Evolutionary conservation across 176 grass and related monocot species (phyloP), one percentile per base, ranked within the genome.

Genomic region (Ensete ventricosum): DNA sequence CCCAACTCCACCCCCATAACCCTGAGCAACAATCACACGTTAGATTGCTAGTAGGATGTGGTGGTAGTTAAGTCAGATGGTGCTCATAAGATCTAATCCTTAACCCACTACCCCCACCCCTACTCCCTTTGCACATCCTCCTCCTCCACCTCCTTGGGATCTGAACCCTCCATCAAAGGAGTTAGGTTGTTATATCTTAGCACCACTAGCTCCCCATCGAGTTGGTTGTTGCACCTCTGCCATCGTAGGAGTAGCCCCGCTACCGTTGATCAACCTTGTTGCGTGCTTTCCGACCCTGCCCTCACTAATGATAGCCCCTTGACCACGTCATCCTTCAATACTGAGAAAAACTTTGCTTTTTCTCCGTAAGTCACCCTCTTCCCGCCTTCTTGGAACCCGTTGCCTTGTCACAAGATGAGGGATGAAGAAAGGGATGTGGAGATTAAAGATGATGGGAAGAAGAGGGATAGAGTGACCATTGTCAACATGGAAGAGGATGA

Each of bases 1-100:
- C 86, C 89, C 8, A 88, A 81, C 19, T 81, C 77, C 7, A 81
- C 89, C 1, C 86, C 89, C 81, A 92, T 92, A 60, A 92, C 89
- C 12, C 89, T 80, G 22, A 88, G 86, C 58, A 92, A 77, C 69
- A 92, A 83, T 6, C 83, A 74, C 49, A 88, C 81, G 58, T 92
- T 86, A 20, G 81, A 92, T 51, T 80, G 62, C 2, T 86, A 79
- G 58, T 76, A 88, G 22, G 83, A 85, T 21, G 17, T 68, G 49
- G 76, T 79, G 1, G 72, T 74, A 12, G 55, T 63, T n/a, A 80
- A 21, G 17, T 83, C 20, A 1, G 86, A 85, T 27, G 85, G 82
- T 11, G 62, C 72, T 12, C 89, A 82, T 21, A 68, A 62, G 14
- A 92, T 77, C 73, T 92, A 83, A n/a, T 86, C 81, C 21, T 86